Evolutionary conservation across 495 filamentous ascomycete species (phyloP), one percentile per base, ranked within the genome.

Genomic region (Aspergillus steynii): DNA sequence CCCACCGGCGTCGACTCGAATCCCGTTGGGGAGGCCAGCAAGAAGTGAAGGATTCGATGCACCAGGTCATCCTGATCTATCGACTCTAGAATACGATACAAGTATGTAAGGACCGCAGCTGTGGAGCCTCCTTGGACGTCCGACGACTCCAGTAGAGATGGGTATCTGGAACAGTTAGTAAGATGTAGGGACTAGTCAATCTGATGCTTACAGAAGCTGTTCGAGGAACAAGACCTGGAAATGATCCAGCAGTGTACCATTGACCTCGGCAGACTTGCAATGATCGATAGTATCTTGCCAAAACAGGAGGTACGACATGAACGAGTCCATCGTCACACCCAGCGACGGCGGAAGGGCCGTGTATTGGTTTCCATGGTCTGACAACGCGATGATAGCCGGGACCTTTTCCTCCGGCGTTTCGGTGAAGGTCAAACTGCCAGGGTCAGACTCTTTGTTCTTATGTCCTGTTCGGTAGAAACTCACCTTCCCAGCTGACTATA

Each of bases 221-320:
- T 97, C 91, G 49, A 99, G 77, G 71, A 99, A 99, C 9, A 99
- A 85, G 61, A 98, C 89, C 70, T 97, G 92, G 69, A 98, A 99
- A 73, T 99, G 96, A 72, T 98, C 96, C 47, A 99, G 78, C 27
- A 99, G 77, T 0, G 92, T 97, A 59, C 89, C 90, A 64, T 92
- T 94, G 52, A 99, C 90, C 68, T 98, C 96, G 2, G 84, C 80
- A 1, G 94, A 97, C 62, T 86, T 86, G 75, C 95, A 99, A 74
- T 98, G 92, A 68, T 97, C 92, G 52, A 99, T 82, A 15, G 96
- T 91, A 73, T 99, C 95, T 68, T 99, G 95, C 96, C 95, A 99
- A 65, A 99, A 99, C 15, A 93, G 77, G 14, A 99, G 80, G 68
- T 97, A 94, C 14, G 95, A 96, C 29, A 99, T 83, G 67, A 99